phyloP scores from a whole-genome alignment of 2,329 filamentous ascomycete species.

The Aspergillus fructus region DNA sequence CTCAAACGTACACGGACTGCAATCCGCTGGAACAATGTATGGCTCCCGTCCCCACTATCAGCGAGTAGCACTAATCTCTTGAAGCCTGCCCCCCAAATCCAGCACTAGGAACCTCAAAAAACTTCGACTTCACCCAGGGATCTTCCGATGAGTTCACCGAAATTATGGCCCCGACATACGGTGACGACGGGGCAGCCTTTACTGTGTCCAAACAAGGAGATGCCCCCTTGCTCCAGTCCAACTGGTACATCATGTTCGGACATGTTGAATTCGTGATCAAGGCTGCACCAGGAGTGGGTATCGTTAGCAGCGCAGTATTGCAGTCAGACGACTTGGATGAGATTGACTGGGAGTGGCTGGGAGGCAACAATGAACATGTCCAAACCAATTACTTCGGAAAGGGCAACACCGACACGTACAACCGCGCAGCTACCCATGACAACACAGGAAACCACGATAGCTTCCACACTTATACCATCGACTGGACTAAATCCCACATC shows the following conservation, averaged over 20 bases:
- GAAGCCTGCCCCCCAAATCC: conserved; percentile 70
- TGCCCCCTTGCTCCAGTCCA: conserved; percentile 78
- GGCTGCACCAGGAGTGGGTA: conserved; percentile 82
- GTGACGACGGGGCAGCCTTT: conserved; percentile 74
- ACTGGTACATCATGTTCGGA: conserved; percentile 99
- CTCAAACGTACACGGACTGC: conserved; percentile 47
- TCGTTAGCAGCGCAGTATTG: conserved; percentile 88
- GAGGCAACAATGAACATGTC: conserved; percentile 71
- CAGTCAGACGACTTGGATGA: conserved; percentile 92
- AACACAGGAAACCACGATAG: conserved; percentile 66
- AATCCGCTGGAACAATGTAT: conserved; percentile 43
- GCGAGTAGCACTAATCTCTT: conserved; percentile 9
- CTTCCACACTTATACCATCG: conserved; percentile 84
- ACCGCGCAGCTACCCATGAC: conserved; percentile 79
- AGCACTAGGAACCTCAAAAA: conserved; percentile 78
- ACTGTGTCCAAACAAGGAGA: conserved; percentile 77
- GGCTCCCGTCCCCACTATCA: conserved; percentile 1
- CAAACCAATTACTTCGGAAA: conserved; percentile 98
- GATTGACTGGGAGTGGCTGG: conserved; percentile 97
- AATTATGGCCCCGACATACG: conserved; percentile 70
- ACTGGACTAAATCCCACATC: conserved; percentile 85
- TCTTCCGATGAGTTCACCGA: conserved; percentile 75
- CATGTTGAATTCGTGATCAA: conserved; percentile 83
- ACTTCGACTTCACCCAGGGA: conserved; percentile 79
- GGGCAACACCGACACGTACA: conserved; percentile 79